phyloP scores from a whole-genome alignment of 2,329 filamentous ascomycete genomes.

The Aspergillus terreus region DNA sequence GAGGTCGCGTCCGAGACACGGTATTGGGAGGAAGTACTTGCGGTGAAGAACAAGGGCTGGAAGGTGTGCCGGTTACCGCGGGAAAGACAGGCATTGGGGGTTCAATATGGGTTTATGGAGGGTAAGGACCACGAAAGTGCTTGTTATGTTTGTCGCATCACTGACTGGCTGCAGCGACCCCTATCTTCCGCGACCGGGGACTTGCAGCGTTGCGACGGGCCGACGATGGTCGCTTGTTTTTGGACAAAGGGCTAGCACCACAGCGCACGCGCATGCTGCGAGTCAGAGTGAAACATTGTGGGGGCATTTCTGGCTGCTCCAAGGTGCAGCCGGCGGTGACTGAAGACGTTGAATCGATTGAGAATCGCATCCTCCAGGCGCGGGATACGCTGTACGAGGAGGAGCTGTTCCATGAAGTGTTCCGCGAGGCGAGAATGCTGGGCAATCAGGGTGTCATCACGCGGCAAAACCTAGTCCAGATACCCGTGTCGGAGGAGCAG shows the following conservation, averaged over 20 bases:
- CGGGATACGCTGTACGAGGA: constrained; percentile 56
- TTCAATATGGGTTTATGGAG: constrained; percentile 85
- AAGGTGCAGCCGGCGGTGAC: constrained; percentile 15
- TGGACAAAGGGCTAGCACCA: constrained; percentile 60
- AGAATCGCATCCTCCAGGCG: constrained; percentile 35
- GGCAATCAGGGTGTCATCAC: constrained; percentile 67
- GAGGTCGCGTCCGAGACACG: constrained; percentile 76
- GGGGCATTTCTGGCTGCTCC: constrained; percentile 56
- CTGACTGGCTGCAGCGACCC: constrained; percentile 41
- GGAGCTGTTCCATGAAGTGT: constrained; percentile 87
- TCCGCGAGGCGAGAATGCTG: constrained; percentile 72
- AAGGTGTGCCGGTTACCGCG: constrained; percentile 73
- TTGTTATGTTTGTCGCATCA: neutral
- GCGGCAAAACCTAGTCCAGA: constrained; percentile 55
- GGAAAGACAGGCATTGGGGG: constrained; percentile 70
- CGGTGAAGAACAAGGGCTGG: constrained; percentile 82
- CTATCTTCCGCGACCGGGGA: constrained; percentile 64
- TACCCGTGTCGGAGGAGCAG: constrained; percentile 51
- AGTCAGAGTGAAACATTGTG: constrained; percentile 61
- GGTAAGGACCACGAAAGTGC: constrained; percentile 34
- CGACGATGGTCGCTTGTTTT: constrained; percentile 67
- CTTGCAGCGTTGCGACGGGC: constrained; percentile 73
- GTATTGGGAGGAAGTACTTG: constrained; percentile 85
- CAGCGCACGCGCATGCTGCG: constrained; percentile 59
- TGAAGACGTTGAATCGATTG: constrained; percentile 25